These are phyloP conservation scores for Penicillium sp. DNA, from an alignment of 2,329 filamentous ascomycete species.

Conservation along the genomic window DNA sequence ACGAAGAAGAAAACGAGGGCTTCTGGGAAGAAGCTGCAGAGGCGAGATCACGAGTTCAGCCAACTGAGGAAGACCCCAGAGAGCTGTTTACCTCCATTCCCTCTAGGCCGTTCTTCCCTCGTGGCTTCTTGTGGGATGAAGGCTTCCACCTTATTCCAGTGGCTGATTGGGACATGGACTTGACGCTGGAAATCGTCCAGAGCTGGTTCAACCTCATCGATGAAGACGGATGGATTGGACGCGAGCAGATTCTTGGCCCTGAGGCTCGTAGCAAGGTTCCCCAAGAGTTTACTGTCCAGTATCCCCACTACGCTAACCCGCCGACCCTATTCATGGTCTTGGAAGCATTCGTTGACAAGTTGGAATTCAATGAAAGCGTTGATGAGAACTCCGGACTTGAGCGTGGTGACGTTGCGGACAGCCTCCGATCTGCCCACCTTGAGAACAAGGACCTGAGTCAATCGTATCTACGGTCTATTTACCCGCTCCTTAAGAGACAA, in stretches of 20 bases:
- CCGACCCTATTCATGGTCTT: conserved; percentile 90
- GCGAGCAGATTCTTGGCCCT: conserved; percentile 87
- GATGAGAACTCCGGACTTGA: conserved; percentile 23
- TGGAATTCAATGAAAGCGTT: conserved; percentile 48
- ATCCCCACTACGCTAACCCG: conserved; percentile 95
- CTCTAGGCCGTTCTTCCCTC: conserved; percentile 90
- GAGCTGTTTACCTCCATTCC: conserved; percentile 90
- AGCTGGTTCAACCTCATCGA: conserved; percentile 98
- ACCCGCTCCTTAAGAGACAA: conserved; percentile 81
- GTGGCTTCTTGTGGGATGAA: conserved; percentile 97
- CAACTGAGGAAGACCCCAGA: conserved; percentile 72
- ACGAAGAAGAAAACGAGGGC: conserved; percentile 89
- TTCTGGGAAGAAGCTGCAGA: conserved; percentile 92
- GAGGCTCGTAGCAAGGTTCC: conserved; percentile 96
- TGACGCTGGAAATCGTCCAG: conserved; percentile 80
- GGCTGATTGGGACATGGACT: conserved; percentile 88
- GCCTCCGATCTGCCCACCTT: conserved; percentile 61
- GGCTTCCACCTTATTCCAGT: conserved; percentile 92
- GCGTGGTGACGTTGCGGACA: conserved; percentile 32
- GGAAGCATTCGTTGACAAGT: conserved; percentile 76
- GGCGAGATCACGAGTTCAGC: conserved; percentile 65
- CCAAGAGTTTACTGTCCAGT: conserved; percentile 86
- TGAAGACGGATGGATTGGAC: conserved; percentile 93
- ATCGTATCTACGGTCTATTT: conserved; percentile 70
- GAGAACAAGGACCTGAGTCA: conserved; percentile 64